Conservation (phyloP, 169 alveolate genomes). For the Plasmodium inui region DNA sequence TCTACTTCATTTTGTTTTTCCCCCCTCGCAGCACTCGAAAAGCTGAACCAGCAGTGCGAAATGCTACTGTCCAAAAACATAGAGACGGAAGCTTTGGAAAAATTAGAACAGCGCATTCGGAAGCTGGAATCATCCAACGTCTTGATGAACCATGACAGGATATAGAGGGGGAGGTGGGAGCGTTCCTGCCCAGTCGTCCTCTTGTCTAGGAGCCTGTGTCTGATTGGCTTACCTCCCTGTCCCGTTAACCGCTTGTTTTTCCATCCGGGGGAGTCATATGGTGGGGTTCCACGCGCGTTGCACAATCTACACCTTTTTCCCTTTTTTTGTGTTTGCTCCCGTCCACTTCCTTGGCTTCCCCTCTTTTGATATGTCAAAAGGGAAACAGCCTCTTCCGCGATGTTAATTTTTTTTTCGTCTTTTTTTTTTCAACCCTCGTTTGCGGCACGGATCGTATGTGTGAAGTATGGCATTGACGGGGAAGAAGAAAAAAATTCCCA, state of each 20-base stretch:
- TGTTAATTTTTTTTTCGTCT: neutral
- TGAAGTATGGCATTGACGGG: neutral
- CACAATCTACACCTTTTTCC: neutral
- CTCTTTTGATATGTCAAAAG: neutral
- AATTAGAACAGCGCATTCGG: slow-evolving; percentile 51
- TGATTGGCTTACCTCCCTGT: neutral
- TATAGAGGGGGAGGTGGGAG: neutral
- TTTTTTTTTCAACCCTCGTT: neutral
- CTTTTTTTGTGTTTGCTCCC: neutral
- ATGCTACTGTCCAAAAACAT: slow-evolving; percentile 55
- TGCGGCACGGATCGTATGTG: neutral
- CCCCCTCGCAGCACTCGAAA: slow-evolving; percentile 35
- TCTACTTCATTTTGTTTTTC: neutral
- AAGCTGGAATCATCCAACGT: slow-evolving; percentile 52
- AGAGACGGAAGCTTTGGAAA: slow-evolving; percentile 39
- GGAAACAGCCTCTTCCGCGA: neutral
- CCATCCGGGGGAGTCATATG: neutral
- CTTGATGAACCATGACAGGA: slow-evolving; percentile 36
- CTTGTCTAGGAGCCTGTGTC: neutral
- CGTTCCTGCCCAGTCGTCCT: neutral
- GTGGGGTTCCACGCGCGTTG: neutral
- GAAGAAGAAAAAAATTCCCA: neutral
- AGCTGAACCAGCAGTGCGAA: slow-evolving; percentile 67
- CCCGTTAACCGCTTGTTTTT: neutral
- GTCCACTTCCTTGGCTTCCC: neutral